Conservation (phyloP, 192 early-diverging fungal genomes). For the Podila horticola region DNA sequence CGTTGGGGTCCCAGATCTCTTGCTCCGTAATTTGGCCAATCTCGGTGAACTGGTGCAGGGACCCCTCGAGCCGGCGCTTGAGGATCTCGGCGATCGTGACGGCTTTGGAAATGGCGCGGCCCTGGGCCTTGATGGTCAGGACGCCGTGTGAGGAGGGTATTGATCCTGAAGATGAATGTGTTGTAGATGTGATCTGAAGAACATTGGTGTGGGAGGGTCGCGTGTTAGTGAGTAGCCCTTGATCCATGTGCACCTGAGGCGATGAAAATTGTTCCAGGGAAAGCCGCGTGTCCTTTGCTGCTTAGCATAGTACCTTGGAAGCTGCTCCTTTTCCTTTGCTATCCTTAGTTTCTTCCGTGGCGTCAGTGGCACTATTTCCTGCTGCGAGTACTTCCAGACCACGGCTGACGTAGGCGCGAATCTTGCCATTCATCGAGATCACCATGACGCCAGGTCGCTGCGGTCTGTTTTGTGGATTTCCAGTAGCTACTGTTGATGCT, state of each 20-base stretch:
- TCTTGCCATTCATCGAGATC: constrained; percentile 40
- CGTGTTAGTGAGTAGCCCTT: not conserved
- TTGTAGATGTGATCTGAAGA: too few species aligned
- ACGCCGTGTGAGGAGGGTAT: constrained; percentile 17
- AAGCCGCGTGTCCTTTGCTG: not conserved
- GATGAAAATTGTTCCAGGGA: not conserved
- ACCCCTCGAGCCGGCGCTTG: constrained; percentile 64
- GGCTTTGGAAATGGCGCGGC: constrained; percentile 67
- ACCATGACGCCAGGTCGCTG: constrained; percentile 45
- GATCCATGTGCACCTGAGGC: not conserved
- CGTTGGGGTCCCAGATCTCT: constrained; percentile 47
- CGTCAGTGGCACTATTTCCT: not conserved
- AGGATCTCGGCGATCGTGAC: constrained; percentile 75
- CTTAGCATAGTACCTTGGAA: not conserved
- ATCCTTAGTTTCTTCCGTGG: not conserved
- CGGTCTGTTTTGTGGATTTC: constrained; percentile 24
- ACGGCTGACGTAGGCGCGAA: constrained; percentile 42
- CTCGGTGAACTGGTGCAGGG: constrained; percentile 64
- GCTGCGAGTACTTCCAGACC: constrained; percentile 34
- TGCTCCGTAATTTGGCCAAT: constrained; percentile 54
- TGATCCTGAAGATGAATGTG: constrained; percentile 1
- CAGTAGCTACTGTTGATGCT: not conserved
- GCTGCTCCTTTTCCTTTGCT: not conserved
- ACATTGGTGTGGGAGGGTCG: not conserved
- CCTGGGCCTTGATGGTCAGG: constrained; percentile 54